Conservation (phyloP, 2,329 filamentous ascomycete genomes). For the Calonectria crousiana region DNA sequence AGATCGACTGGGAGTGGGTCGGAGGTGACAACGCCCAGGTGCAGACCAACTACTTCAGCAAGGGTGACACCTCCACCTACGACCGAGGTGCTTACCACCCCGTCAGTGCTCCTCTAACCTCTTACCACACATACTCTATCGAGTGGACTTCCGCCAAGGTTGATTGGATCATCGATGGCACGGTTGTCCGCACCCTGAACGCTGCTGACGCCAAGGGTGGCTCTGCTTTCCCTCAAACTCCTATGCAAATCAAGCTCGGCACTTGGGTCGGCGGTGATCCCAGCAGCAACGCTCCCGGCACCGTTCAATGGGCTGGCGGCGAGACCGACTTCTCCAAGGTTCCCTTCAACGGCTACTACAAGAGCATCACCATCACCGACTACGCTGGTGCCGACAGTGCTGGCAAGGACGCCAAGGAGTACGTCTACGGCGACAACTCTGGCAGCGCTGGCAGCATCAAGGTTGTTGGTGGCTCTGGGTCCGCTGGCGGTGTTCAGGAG, state of each 20-base stretch:
- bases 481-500: conserved; percentile 27
- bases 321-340: conserved; percentile 62
- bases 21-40: conserved; percentile 80
- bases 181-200: conserved; percentile 70
- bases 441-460: conserved; percentile 66
- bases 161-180: conserved; percentile 74
- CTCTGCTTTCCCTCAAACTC: conserved; percentile 77
- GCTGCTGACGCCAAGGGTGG: conserved; percentile 70
- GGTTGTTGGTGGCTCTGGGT: conserved; percentile 55
- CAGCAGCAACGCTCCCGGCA: conserved; percentile 72
- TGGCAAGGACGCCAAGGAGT: conserved; percentile 59
- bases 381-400: conserved; percentile 63
- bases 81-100: conserved; percentile 75
- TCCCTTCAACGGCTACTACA: conserved; percentile 69
- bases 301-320: conserved; percentile 78
- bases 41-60: conserved; percentile 89
- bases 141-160: conserved; percentile 76
- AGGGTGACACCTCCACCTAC: conserved; percentile 78
- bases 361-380: conserved; percentile 66
- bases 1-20: conserved; percentile 96
- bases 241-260: conserved; percentile 78
- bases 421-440: conserved; percentile 63
- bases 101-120: conserved; percentile 67
- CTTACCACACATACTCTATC: conserved; percentile 74
- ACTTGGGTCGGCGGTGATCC: conserved; percentile 72